Percentiles rank a stretch among this genome's conserved stretches.
Conservation (phyloP, 805 yeast genomes). For the Hanseniaspora meyeri region DNA sequence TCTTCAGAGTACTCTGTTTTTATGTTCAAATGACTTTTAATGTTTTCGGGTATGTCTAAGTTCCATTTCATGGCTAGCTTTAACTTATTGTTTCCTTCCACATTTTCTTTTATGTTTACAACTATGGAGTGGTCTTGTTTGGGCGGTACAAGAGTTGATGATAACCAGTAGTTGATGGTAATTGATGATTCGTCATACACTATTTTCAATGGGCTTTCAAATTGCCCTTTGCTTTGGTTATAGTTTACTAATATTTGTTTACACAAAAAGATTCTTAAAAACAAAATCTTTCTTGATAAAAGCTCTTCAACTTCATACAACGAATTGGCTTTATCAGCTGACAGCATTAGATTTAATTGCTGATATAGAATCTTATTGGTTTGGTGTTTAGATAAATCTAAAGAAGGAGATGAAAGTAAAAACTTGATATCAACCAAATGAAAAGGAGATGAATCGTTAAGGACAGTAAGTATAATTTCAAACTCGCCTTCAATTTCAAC, state of each 20-base stretch:
- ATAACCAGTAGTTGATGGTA: slow-evolving; percentile 26
- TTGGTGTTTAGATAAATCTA: slow-evolving; percentile 14
- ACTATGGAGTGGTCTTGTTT: slow-evolving; percentile 20
- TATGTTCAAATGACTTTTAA: slow-evolving; percentile 18
- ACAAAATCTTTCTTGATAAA: slow-evolving; percentile 26
- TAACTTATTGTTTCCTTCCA: slow-evolving; percentile 14
- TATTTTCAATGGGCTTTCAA: slow-evolving; percentile 4
- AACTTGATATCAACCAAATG: slow-evolving; percentile 68
- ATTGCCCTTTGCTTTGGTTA: slow-evolving; percentile 3
- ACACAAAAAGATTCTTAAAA: slow-evolving; percentile 26
- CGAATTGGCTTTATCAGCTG: slow-evolving; percentile 17
- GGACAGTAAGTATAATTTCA: slow-evolving; percentile 66
- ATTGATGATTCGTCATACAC: slow-evolving; percentile 26
- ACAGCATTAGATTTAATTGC: slow-evolving; percentile 24
- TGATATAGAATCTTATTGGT: slow-evolving; percentile 21
- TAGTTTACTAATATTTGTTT: slow-evolving; percentile 22
- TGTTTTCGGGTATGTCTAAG: slow-evolving; percentile 14
- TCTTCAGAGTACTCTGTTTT: slow-evolving; percentile 20
- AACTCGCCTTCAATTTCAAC: slow-evolving; percentile 54
- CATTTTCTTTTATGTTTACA: slow-evolving; percentile 23
- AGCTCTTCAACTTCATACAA: slow-evolving; percentile 24
- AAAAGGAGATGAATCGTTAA: slow-evolving; percentile 55
- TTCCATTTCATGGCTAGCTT: slow-evolving; percentile 25
- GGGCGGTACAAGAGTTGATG: slow-evolving; percentile 12
- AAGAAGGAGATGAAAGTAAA: slow-evolving; percentile 29